Evolutionary conservation across 805 yeast species (phyloP).

Genomic region (Lipomyces yamadae): DNA sequence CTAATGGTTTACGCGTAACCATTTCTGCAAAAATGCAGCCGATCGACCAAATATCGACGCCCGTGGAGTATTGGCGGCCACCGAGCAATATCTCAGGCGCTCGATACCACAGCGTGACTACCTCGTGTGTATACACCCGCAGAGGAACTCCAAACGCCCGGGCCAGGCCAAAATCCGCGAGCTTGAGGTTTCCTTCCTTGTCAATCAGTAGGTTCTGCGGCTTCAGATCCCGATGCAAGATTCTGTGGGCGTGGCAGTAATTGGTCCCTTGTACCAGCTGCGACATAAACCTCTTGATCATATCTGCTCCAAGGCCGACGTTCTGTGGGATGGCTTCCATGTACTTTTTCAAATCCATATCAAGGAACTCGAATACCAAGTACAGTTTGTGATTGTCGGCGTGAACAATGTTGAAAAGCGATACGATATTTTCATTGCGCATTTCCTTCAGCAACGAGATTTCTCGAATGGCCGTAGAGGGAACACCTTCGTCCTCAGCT

Average conservation of each 20-base stretch:
- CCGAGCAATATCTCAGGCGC: slow-evolving; percentile 96
- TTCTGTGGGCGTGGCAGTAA: slow-evolving; percentile 93
- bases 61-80: slow-evolving; percentile 95
- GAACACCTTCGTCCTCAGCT: slow-evolving; percentile 98
- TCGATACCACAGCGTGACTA: slow-evolving; percentile 96
- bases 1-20: slow-evolving; percentile 92
- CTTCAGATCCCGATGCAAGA: slow-evolving; percentile 91
- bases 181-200: slow-evolving; percentile 90
- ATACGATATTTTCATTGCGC: slow-evolving; percentile 89
- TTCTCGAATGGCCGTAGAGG: slow-evolving; percentile 96
- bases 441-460: slow-evolving; percentile 92
- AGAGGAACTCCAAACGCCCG: slow-evolving; percentile 97
- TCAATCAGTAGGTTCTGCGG: slow-evolving; percentile 95
- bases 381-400: slow-evolving; percentile 91
- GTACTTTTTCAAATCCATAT: slow-evolving; percentile 91
- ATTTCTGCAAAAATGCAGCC: slow-evolving; percentile 98
- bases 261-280: slow-evolving; percentile 89
- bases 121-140: slow-evolving; percentile 96
- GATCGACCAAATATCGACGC: slow-evolving; percentile 98
- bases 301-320: slow-evolving; percentile 82
- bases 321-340: slow-evolving; percentile 95
- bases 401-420: slow-evolving; percentile 91
- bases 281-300: slow-evolving; percentile 91
- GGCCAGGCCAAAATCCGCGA: slow-evolving; percentile 94
- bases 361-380: slow-evolving; percentile 90